Conservation (phyloP, 2,329 filamentous ascomycete genomes). For the Stemphylium vesicarium region DNA sequence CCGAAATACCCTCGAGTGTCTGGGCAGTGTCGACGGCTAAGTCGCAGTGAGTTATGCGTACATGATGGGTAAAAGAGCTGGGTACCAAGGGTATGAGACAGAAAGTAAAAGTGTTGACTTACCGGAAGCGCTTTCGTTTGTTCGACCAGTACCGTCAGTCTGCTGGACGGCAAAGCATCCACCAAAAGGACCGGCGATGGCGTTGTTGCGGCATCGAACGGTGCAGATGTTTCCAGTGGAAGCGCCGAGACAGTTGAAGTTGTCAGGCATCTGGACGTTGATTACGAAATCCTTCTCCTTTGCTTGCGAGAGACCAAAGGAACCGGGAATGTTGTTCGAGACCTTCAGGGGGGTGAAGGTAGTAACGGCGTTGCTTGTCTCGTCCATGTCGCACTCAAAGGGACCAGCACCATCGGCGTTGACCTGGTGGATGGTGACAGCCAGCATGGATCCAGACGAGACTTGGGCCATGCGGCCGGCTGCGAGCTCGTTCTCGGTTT, state of each 20-base stretch:
- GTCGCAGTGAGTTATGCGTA: slow-evolving; percentile 28
- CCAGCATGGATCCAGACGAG: slow-evolving; percentile 31
- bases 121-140: slow-evolving; percentile 34
- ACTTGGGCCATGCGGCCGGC: slow-evolving; percentile 40
- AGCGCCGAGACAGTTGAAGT: slow-evolving; percentile 59
- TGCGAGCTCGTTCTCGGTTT: slow-evolving; percentile 47
- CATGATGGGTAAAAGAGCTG: slow-evolving; percentile 11
- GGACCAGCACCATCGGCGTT: slow-evolving; percentile 71
- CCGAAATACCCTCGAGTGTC: slow-evolving; percentile 53
- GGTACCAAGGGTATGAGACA: neutral
- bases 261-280: slow-evolving; percentile 62
- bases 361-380: slow-evolving; percentile 57
- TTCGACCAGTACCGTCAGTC: slow-evolving; percentile 50
- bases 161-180: slow-evolving; percentile 67
- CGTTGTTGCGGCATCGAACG: slow-evolving; percentile 67
- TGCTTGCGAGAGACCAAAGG: slow-evolving; percentile 63
- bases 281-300: slow-evolving; percentile 65
- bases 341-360: slow-evolving; percentile 60
- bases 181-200: slow-evolving; percentile 68
- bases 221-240: slow-evolving; percentile 67
- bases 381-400: slow-evolving; percentile 69
- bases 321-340: slow-evolving; percentile 65
- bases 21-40: slow-evolving; percentile 56
- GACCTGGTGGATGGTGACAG: slow-evolving; percentile 60
- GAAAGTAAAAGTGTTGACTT: slow-evolving; percentile 17